Evolutionary conservation across 257 asterid genomes (phyloP), one percentile per base, ranked within the genome.

Genomic region (Plantago elongata): DNA sequence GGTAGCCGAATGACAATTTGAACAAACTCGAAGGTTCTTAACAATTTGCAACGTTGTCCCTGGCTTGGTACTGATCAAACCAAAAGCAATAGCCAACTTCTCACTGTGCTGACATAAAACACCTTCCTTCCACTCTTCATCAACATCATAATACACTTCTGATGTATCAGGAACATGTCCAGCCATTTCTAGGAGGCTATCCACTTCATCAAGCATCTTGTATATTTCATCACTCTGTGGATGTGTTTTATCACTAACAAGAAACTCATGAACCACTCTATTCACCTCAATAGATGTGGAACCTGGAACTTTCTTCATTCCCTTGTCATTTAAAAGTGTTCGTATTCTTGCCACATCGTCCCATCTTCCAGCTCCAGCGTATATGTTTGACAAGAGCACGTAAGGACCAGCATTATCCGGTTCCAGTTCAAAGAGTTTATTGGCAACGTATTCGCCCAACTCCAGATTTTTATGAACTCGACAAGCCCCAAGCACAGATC

Each of bases 231-330:
- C 55, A 51, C 75, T 76, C 73, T 18, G 54, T 0, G 74, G 64
- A 59, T 79, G 84, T 1, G 72, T 47, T 14, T 75, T 70, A 18
- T 79, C 84, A 4, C 84, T 73, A 1, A 79, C 84, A 11, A 79
- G 77, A 69, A 80, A 80, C 69, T 77, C 86, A 27, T 77, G 83
- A 1, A 77, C 83, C 0, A 59, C 13, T 13, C 75, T 40, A 13
- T 64, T 81, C 29, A 80, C 76, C 45, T 80, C 83, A 10, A 80
- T 79, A 65, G 82, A 80, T 44, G 80, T 80, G 16, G 78, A 80
- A 4, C 86, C 86, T 0, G 83, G 83, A 1, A 77, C 71, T 44
- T 80, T 80, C 69, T 74, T 77, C 77, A 80, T 27, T 11, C 83
- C 86, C 34, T 5, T 60, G 69, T 77, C 86, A 11, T 77, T 80